Base-by-base conservation (phyloP, 2,329 filamentous ascomycete species). In the Xylaria sp. region DNA sequence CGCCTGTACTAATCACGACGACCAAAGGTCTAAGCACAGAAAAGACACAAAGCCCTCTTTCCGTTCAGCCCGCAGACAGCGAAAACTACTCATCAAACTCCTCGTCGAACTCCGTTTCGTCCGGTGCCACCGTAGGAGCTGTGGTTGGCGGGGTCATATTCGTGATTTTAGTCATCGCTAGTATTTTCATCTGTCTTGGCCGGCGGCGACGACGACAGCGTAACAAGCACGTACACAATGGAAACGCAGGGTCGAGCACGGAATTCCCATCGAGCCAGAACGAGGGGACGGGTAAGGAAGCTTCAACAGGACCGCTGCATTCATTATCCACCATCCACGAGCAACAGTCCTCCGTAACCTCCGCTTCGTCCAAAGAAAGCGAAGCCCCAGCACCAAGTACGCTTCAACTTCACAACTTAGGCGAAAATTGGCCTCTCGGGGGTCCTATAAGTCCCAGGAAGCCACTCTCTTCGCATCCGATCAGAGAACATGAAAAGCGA, bases 351-450 rank as follows among this genome's bases (percentile, higher is more conserved):
- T 51, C 73, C 13, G 51, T 44, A 25, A 23, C 34, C 51, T 65
- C 20, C 52, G 25, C 69, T 46, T 1, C 54, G 10, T 59, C 65
- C 23, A 57, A 56, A 57, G 46, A 64, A 5, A 73, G 70, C 28
- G 72, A 63, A 32, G 68, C 63, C 23, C 73, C 76, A 3, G 54
- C 65, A 0, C 37, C 62, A 9, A 44, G 50, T 9, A 32, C 65
- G 2, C 41, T 71, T 18, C 72, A 71, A 6, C 67, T 51, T 12
- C 72, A 57, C 3, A 77, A 71, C 64, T 70, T 73, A 58, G 71
- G 70, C 0, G 73, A 74, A 2, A 71, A 76, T 39, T 78, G 76
- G 76, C 77, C 76, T 13, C 73, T 78, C 12, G 54, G 55, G 10
- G 20, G 63, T 3, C 59, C 64, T 2, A 54, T 55, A 1, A 69